A percentile compares a stretch with the other conserved stretches of the same genome.
These are phyloP conservation scores for Pleurotus ostreatus DNA, from an alignment of 768 basidiomycete genomes.

Conservation along the genomic window DNA sequence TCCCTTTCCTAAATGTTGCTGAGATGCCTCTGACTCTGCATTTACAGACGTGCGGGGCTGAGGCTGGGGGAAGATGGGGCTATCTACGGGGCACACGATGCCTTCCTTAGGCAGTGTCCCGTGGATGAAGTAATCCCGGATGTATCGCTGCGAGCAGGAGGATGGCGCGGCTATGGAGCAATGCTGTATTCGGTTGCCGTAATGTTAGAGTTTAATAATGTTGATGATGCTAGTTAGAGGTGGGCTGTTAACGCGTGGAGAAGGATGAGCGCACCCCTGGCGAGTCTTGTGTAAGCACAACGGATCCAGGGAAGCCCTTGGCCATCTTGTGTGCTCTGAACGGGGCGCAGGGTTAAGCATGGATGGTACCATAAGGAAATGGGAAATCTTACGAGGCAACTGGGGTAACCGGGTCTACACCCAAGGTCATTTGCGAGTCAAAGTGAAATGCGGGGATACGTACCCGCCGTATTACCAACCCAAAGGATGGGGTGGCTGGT, in stretches of 20 bases:
- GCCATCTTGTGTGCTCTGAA: conserved; percentile 36
- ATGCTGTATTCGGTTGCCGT: conserved; percentile 10
- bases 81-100: conserved; percentile 33
- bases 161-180: conserved; percentile 17
- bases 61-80: conserved; percentile 18
- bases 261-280: conserved; percentile 27
- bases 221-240: no score
- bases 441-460: neutral
- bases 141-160: conserved; percentile 20
- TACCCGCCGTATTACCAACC: conserved; percentile 37
- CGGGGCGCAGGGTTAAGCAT: neutral
- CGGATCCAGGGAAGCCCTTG: conserved; percentile 28
- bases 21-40: no score
- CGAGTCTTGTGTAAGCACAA: conserved; percentile 39
- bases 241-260: neutral
- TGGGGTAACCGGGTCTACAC: conserved; percentile 27
- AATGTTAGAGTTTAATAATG: no score
- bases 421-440: neutral
- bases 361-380: neutral
- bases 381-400: conserved; percentile 18
- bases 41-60: neutral
- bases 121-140: conserved; percentile 35
- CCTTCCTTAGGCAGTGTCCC: conserved; percentile 36
- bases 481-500: conserved; percentile 35
- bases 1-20: neutral